Evolutionary conservation across 106 monocot genomes (phyloP).

Genomic region (Gastrodia elata): DNA sequence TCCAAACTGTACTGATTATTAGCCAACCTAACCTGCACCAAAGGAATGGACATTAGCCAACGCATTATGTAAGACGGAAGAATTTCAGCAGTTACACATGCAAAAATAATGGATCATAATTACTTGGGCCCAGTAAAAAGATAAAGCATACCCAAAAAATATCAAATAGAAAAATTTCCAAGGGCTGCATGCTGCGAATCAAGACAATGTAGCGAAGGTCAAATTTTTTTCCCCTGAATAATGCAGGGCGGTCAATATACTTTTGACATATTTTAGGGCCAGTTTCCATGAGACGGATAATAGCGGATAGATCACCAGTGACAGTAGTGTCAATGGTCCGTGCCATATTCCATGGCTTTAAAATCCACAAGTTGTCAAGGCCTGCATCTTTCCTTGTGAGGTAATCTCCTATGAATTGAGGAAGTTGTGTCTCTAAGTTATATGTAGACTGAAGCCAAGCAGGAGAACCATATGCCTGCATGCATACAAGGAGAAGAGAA

Average conservation of each 20-base stretch:
- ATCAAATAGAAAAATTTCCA: conserved; percentile 83
- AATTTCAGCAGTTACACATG: not conserved
- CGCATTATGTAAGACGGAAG: not conserved
- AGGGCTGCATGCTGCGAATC: conserved; percentile 78
- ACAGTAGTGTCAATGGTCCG: conserved; percentile 92
- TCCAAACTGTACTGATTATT: conserved; percentile 84
- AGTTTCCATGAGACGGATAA: conserved; percentile 95
- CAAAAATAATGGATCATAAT: not conserved
- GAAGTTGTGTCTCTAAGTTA: conserved; percentile 78
- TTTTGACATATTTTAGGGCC: conserved; percentile 99
- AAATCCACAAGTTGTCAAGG: conserved; percentile 75
- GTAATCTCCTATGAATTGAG: conserved; percentile 86
- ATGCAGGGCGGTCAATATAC: conserved; percentile 78
- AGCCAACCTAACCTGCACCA: conserved; percentile 73
- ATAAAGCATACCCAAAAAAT: conserved; percentile 65
- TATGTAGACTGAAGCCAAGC: conserved; percentile 97
- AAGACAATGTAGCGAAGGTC: conserved; percentile 90
- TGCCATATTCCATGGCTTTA: conserved; percentile 99
- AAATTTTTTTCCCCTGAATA: conserved; percentile 87
- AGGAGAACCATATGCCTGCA: conserved; percentile 77
- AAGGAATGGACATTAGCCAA: not conserved
- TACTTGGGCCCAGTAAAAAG: not conserved
- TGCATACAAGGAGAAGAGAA: not conserved
- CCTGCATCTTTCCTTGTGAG: conserved; percentile 33
- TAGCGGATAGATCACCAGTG: conserved; percentile 68